Conservation (phyloP, 2,329 filamentous ascomycete species). For the Paraphoma sp. region DNA sequence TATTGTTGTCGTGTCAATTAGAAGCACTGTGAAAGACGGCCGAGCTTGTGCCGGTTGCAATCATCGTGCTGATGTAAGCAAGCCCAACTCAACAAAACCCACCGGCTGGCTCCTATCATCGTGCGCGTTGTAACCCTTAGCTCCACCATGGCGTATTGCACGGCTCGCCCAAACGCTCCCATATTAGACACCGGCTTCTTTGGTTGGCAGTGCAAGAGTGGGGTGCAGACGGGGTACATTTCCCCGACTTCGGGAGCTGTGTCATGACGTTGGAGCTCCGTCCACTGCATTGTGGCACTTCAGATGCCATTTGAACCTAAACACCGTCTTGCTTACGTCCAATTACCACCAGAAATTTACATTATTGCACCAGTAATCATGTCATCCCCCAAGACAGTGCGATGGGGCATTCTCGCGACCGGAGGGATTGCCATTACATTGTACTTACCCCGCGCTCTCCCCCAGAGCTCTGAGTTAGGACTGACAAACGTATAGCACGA, state of each 20-base stretch:
- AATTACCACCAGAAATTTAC: too few species aligned
- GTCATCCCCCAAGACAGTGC: conserved; percentile 46
- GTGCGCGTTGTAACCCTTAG: background rate
- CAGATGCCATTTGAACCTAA: background rate
- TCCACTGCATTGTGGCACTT: background rate
- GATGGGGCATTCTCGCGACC: conserved; percentile 57
- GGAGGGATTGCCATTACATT: conserved; percentile 57
- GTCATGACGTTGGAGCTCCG: conserved; percentile 22
- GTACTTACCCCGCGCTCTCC: conserved; percentile 33
- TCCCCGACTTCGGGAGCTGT: conserved; percentile 4
- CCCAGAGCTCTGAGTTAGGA: conserved; percentile 8
- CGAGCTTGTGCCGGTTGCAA: too few species aligned
- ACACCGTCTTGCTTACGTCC: background rate
- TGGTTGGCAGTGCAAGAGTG: conserved; percentile 19
- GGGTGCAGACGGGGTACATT: conserved; percentile 13
- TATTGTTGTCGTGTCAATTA: too few species aligned
- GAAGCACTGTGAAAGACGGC: too few species aligned
- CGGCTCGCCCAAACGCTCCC: background rate
- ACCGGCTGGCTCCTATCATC: too few species aligned
- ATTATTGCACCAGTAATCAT: conserved; percentile 15
- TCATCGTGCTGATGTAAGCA: too few species aligned
- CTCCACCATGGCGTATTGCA: background rate
- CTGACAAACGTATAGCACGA: conserved; percentile 50
- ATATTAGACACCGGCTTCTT: conserved; percentile 1
- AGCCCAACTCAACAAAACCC: too few species aligned